Evolutionary conservation across 1,284 basidiomycete genomes (phyloP).

Genomic region (Papiliotrema laurentii): DNA sequence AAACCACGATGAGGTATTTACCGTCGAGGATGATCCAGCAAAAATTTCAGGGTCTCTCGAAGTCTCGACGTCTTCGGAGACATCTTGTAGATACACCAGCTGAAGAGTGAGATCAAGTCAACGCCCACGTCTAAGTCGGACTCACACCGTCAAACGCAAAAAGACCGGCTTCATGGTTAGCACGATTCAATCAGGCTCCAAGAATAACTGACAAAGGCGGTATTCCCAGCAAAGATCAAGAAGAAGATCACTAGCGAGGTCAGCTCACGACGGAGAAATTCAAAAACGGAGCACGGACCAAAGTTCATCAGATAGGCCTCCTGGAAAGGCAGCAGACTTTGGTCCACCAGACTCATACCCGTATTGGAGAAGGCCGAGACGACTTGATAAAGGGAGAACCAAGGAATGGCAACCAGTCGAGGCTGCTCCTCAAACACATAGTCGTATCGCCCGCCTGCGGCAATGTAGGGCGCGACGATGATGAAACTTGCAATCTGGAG

Average conservation of each 20-base stretch:
- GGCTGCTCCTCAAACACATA: slow-evolving; percentile 57
- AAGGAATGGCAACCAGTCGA: slow-evolving; percentile 56
- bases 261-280: not conserved
- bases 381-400: slow-evolving; percentile 83
- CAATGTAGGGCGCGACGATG: slow-evolving; percentile 75
- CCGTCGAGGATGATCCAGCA: slow-evolving; percentile 92
- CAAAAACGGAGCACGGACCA: slow-evolving; percentile 25
- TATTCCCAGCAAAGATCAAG: slow-evolving; percentile 85
- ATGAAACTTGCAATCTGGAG: slow-evolving; percentile 62
- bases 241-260: slow-evolving; percentile 46
- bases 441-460: slow-evolving; percentile 53
- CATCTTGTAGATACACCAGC: slow-evolving; percentile 68
- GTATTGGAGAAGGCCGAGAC: slow-evolving; percentile 87
- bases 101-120: slow-evolving; percentile 30
- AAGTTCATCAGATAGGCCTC: slow-evolving; percentile 75
- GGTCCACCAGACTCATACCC: slow-evolving; percentile 82
- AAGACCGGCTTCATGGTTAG: slow-evolving; percentile 60
- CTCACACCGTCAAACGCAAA: slow-evolving; percentile 62
- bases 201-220: slow-evolving; percentile 69
- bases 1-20: slow-evolving; percentile 15
- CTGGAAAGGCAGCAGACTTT: slow-evolving; percentile 84
- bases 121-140: not conserved
- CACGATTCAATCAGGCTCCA: slow-evolving; percentile 1
- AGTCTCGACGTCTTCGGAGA: slow-evolving; percentile 59
- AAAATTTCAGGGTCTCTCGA: slow-evolving; percentile 80